Conservation (phyloP, 176 grass and related monocot species). For the Urochloa ruziziensis region DNA sequence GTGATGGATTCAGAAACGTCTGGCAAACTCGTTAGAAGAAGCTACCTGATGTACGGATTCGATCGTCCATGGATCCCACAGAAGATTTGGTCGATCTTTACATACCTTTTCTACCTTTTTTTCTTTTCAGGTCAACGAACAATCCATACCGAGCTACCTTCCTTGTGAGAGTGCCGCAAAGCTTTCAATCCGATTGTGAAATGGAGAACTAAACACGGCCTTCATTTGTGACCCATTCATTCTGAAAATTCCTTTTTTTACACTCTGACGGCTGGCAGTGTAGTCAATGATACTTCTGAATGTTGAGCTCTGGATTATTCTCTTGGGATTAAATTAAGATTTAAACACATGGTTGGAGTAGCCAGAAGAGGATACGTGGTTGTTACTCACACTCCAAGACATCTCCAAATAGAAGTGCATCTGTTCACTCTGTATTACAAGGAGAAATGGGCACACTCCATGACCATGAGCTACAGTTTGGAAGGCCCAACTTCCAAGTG, state of each 20-base stretch:
- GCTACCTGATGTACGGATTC: background rate
- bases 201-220: too few species aligned
- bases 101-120: background rate
- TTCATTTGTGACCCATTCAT: background rate
- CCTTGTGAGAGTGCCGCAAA: background rate
- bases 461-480: background rate
- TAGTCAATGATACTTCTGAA: background rate
- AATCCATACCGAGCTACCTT: background rate
- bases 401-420: too few species aligned
- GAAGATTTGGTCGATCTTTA: background rate
- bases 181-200: background rate
- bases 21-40: background rate
- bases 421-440: too few species aligned
- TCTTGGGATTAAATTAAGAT: background rate
- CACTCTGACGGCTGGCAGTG: background rate
- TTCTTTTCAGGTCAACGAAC: background rate
- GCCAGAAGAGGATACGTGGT: background rate
- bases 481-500: background rate
- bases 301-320: background rate
- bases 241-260: background rate
- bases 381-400: too few species aligned
- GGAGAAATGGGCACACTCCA: too few species aligned
- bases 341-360: background rate
- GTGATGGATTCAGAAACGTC: slow-evolving; percentile 6
- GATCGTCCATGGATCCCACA: background rate